These are phyloP conservation scores for Gossypium raimondii DNA, from an alignment of 345 rosid genomes.

Conservation along the genomic window DNA sequence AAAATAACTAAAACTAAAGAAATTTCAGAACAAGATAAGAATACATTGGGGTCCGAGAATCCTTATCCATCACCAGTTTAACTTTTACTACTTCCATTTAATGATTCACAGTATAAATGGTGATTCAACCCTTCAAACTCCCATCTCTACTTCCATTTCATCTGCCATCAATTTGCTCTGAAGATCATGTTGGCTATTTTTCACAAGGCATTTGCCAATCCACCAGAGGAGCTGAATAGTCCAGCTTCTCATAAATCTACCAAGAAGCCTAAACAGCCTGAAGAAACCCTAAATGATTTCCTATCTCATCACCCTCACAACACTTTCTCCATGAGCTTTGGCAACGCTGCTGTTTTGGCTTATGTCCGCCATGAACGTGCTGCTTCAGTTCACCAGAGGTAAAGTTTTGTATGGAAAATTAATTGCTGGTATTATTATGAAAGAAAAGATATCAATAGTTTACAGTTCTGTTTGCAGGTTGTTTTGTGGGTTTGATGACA, in stretches of 20 bases:
- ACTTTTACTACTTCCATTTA: background rate
- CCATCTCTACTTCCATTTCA: background rate
- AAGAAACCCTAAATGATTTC: constrained; percentile 61
- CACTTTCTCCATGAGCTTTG: constrained; percentile 65
- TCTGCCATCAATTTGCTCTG: too few relatives aligned
- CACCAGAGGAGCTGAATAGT: constrained; percentile 89
- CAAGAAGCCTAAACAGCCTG: constrained; percentile 55
- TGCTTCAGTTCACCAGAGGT: constrained; percentile 52
- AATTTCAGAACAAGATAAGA: constrained; percentile 27
- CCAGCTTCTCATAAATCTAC: constrained; percentile 56
- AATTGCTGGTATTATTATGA: background rate
- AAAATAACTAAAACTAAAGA: background rate
- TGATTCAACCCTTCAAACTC: background rate
- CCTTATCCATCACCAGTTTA: constrained; percentile 32
- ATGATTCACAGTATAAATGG: background rate
- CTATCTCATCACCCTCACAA: constrained; percentile 44
- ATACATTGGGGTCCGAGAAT: constrained; percentile 27
- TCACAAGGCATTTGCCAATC: constrained; percentile 66
- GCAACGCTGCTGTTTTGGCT: constrained; percentile 65
- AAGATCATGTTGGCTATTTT: constrained; percentile 81
- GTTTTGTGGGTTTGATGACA: constrained; percentile 78
- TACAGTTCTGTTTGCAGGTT: constrained; percentile 39
- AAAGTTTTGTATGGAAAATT: background rate
- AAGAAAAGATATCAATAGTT: background rate
- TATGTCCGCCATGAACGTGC: constrained; percentile 39